Evolutionary conservation across 169 alveolate species (phyloP), one percentile per base, ranked within the genome.

Genomic region (Plasmodium falciparum): DNA sequence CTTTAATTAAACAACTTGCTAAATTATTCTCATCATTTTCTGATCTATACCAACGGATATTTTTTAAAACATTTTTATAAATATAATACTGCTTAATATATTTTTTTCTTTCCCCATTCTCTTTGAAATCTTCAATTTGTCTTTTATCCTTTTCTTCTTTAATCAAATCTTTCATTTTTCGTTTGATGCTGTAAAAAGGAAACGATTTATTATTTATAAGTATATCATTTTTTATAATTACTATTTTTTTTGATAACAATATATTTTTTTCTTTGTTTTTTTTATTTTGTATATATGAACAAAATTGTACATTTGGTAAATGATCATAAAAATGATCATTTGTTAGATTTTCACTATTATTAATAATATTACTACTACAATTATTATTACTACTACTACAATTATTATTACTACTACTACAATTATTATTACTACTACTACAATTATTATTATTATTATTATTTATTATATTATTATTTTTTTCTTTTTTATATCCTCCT

Each of bases 1-100:
- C 78, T 43, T 66, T 78, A 12, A 78, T 65, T 15, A 78, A 26
- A 15, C 89, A 78, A 29, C 54, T n/a, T 12, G 52, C 67, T n/a
- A 65, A 50, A 29, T 50, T 26, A n/a, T 20, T 29, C 39, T 39
- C 13, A 13, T 1, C 67, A 29, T 33, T 24, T 15, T 11, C 3
- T 12, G 62, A 20, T 33, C 29, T 73, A 22, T 56, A 52, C n/a
- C 85, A 73, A 5, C 39, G 54, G 29, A 73, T 15, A 5, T 13
- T 73, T 6, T 73, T 33, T 7, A n/a, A 17, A 2, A 9, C 29
- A 26, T 5, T 65, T 33, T 52, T 24, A 11, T 13, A 71, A 71
- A 71, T 49, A 22, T 9, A 12, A 12, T 71, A 39, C 11, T 39
- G 47, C 0, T 39, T 39, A 39, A 39, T 67, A 7, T 12, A 5